Base-by-base conservation (phyloP, 139 green algal species). In the Picochlorum costavermella region DNA sequence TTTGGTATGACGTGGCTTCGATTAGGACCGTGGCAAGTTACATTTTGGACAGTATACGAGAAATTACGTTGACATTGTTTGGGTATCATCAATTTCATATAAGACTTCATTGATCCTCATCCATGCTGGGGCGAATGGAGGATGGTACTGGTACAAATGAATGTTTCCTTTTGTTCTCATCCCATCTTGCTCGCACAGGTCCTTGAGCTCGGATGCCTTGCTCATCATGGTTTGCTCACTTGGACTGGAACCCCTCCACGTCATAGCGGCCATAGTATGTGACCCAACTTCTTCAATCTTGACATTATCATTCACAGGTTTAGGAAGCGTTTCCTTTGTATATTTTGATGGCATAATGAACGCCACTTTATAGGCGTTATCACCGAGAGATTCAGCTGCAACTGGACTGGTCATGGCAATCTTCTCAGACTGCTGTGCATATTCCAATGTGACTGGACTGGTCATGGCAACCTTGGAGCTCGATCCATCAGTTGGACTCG, bases 301-400 rank as follows among this genome's bases (percentile, higher is more conserved):
- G 10, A 80, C 56, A 40, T 75, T 75, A 6, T 65, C 29, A 60
- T 89, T 81, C 20, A 81, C 66, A 13, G 81, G 81, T 60, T 70
- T 68, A 2, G 83, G 83, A 36, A 89, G 68, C 5, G 72, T 79
- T 5, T 79, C 72, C 50, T 56, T 62, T 5, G 65, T 78, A 69
- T 86, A 89, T 59, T 82, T 75, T 49, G 25, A 70, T 14, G 81
- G 81, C 81, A 89, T 89, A 17, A 84, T 73, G 61, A 89, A 89
- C 1, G 71, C 75, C 10, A 89, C 73, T n/a, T 63, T 71, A 14
- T 63, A 56, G 28, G 23, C 23, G 48, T 20, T 63, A 60, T 31
- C 57, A n/a, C 17, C 40, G n/a, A 37, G 37, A 33, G 60, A 23
- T 46, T 78, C 46, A 1, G 73, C 61, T 1, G 59, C 30, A 11